These are phyloP conservation scores for Globisporangium splendens DNA, from an alignment of 352 stramenopile genomes.

Conservation along the genomic window DNA sequence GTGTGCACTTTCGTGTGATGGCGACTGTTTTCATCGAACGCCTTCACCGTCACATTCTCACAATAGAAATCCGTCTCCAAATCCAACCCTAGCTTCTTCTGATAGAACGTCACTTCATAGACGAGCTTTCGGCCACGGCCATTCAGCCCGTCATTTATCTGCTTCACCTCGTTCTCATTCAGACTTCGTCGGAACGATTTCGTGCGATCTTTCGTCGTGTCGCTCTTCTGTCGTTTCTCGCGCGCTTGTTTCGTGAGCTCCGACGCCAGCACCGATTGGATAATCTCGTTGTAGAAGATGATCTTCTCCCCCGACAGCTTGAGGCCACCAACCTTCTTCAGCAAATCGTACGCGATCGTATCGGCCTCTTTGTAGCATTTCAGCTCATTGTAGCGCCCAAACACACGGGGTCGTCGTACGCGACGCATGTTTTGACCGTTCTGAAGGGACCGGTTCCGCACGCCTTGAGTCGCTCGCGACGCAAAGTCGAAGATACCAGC, in stretches of 20 bases:
- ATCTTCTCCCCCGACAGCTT: constrained; percentile 81
- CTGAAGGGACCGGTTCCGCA: constrained; percentile 79
- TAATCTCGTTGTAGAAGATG: constrained; percentile 86
- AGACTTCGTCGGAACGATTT: constrained; percentile 64
- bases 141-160: constrained; percentile 15
- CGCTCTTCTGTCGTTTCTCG: constrained; percentile 43
- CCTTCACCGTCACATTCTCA: constrained; percentile 84
- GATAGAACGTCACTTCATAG: constrained; percentile 80
- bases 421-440: constrained; percentile 76
- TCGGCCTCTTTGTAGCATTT: constrained; percentile 89
- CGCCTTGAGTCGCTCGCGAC: constrained; percentile 81
- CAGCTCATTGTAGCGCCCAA: constrained; percentile 87
- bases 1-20: constrained; percentile 63
- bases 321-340: constrained; percentile 66
- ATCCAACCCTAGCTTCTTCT: constrained; percentile 83
- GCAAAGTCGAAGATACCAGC: constrained; percentile 89
- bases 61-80: constrained; percentile 89
- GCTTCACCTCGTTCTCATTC: constrained; percentile 62
- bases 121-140: constrained; percentile 49
- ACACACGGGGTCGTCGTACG: constrained; percentile 78
- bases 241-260: constrained; percentile 78
- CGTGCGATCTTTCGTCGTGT: constrained; percentile 61
- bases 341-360: constrained; percentile 79
- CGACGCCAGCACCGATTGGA: constrained; percentile 67
- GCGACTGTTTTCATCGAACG: constrained; percentile 46